A percentile compares a stretch with the other conserved stretches of the same genome.
These are phyloP conservation scores for Kingdonia uniflora DNA, from an alignment of 164 flowering plant species.

Conservation along the genomic window DNA sequence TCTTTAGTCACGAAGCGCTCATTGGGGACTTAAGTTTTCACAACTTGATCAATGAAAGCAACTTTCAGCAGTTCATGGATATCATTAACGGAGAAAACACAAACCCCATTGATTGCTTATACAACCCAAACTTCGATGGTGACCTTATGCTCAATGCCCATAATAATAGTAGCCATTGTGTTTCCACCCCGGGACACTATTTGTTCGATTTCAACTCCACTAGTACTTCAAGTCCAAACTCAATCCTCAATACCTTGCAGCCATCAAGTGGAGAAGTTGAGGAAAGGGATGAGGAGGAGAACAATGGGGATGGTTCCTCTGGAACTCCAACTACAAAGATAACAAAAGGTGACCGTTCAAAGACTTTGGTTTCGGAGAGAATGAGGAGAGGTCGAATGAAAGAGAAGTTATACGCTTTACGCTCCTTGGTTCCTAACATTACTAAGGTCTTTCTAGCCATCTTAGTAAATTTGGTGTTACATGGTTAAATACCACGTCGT, in stretches of 20 bases:
- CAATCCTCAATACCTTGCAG: slow-evolving; percentile 5
- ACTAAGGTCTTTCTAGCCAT: slow-evolving; percentile 43
- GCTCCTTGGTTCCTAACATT: slow-evolving; percentile 78
- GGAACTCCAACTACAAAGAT: slow-evolving; percentile 21
- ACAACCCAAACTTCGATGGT: background rate
- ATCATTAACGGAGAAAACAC: slow-evolving; percentile 4
- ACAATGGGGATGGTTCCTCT: slow-evolving; percentile 33
- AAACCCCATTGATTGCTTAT: background rate
- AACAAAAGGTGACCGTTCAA: slow-evolving; percentile 34
- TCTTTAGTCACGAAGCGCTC: too few species aligned
- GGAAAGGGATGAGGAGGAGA: slow-evolving; percentile 15
- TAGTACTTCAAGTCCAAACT: slow-evolving; percentile 10
- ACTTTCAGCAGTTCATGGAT: slow-evolving; percentile 8
- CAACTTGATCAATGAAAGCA: slow-evolving; percentile 3
- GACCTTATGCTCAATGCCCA: slow-evolving; percentile 4
- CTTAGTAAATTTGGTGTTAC: too few species aligned
- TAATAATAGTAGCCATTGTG: background rate
- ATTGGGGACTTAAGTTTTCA: background rate
- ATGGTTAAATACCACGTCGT: too few species aligned
- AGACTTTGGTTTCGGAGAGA: slow-evolving; percentile 54
- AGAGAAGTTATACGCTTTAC: slow-evolving; percentile 71
- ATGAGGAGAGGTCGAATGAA: slow-evolving; percentile 70
- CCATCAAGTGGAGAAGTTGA: slow-evolving; percentile 14
- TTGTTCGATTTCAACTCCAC: slow-evolving; percentile 10
- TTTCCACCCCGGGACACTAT: background rate